These are phyloP conservation scores for Inga oerstediana DNA, from an alignment of 306 rosid species.

Conservation along the genomic window DNA sequence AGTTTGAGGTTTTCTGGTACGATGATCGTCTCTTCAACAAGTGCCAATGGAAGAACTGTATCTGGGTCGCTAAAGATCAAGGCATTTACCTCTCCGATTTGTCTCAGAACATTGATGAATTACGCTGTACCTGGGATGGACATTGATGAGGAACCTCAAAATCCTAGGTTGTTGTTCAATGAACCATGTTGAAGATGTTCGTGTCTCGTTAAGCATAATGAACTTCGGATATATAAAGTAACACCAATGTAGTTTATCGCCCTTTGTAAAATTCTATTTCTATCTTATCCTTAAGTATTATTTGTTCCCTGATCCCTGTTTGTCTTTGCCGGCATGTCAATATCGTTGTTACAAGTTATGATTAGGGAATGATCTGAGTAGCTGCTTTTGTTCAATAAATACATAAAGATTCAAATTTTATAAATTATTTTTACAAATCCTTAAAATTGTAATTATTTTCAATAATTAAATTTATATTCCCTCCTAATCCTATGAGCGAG, in stretches of 20 bases:
- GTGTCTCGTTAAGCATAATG: background rate
- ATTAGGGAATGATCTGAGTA: background rate
- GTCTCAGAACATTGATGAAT: background rate
- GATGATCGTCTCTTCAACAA: conserved; percentile 38
- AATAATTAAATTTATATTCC: too few species aligned
- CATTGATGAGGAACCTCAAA: background rate
- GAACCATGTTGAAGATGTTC: background rate
- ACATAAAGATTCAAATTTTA: background rate
- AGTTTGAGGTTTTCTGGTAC: conserved; percentile 45
- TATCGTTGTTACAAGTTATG: background rate
- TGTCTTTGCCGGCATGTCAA: background rate
- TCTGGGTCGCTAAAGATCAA: conserved; percentile 48
- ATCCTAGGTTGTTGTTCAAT: background rate
- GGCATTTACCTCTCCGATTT: conserved; percentile 43
- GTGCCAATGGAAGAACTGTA: conserved; percentile 54
- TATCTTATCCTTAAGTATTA: background rate
- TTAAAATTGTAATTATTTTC: background rate
- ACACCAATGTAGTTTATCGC: too few species aligned
- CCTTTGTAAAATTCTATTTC: background rate
- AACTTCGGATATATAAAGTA: too few species aligned
- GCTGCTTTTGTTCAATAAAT: background rate
- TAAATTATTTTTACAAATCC: background rate
- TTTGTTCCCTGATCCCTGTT: background rate
- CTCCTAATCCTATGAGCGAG: too few species aligned
- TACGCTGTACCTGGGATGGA: conserved; percentile 33